phyloP scores from a whole-genome alignment of 2,329 filamentous ascomycete genomes.

The Colletotrichum tofieldiae region DNA sequence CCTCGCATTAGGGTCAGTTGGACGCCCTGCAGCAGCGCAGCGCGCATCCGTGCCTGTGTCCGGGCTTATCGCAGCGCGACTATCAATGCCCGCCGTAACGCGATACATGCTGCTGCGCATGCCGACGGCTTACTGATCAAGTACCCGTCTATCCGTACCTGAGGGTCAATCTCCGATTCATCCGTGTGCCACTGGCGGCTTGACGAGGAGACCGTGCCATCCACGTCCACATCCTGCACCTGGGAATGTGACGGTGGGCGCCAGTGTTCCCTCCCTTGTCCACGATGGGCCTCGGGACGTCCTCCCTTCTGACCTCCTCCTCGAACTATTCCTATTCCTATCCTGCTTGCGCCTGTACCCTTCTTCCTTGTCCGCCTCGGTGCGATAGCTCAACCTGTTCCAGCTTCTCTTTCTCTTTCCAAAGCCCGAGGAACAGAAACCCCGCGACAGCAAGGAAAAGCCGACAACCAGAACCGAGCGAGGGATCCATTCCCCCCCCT shows the following conservation, averaged over 20 bases:
- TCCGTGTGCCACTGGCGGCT: conserved; percentile 27
- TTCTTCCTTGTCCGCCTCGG: background rate
- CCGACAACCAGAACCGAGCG: conserved; percentile 12
- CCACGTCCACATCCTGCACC: conserved; percentile 25
- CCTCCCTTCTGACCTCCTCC: conserved; percentile 29
- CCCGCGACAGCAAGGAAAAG: background rate
- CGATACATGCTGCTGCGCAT: background rate
- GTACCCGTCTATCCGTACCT: background rate
- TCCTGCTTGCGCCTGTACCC: background rate
- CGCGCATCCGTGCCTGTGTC: conserved; percentile 14
- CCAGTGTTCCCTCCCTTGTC: conserved; percentile 1
- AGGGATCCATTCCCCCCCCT: background rate
- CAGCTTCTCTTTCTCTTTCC: background rate
- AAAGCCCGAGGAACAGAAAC: background rate
- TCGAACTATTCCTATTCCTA: conserved; percentile 5
- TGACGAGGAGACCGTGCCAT: conserved; percentile 19
- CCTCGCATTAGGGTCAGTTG: conserved; percentile 13
- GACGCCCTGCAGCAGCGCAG: conserved; percentile 4
- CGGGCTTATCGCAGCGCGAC: conserved; percentile 11
- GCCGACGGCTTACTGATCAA: fast-evolving
- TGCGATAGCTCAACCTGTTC: background rate
- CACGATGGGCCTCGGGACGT: conserved; percentile 33
- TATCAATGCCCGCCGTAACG: background rate
- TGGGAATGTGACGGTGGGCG: background rate
- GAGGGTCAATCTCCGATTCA: conserved; percentile 37